These are phyloP conservation scores for Piromyces finnis DNA, from an alignment of 192 early-diverging fungal species.

Conservation along the genomic window DNA sequence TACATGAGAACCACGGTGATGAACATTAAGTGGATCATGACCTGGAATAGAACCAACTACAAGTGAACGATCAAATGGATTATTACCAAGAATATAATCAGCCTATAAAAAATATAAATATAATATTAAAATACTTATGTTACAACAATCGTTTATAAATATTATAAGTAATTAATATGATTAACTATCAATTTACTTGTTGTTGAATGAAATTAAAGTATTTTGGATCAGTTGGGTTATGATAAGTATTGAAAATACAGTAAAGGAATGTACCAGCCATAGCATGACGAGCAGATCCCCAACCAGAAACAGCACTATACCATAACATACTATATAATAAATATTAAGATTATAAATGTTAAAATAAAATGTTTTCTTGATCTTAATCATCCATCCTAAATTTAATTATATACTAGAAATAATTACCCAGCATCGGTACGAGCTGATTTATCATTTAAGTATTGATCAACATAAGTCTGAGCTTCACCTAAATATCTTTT, in stretches of 20 bases:
- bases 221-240: constrained; percentile 1
- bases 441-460: background rate
- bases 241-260: background rate
- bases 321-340: background rate
- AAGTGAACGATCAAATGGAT: constrained; percentile 30
- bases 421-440: background rate
- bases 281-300: background rate
- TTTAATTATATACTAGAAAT: too few species aligned
- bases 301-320: background rate
- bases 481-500: background rate
- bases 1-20: constrained; percentile 32
- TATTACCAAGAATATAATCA: constrained; percentile 30
- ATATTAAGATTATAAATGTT: too few species aligned
- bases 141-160: too few species aligned
- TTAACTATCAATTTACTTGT: too few species aligned
- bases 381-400: too few species aligned
- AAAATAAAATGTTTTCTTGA: too few species aligned
- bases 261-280: background rate
- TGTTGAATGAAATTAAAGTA: background rate
- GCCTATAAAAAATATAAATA: too few species aligned
- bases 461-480: background rate
- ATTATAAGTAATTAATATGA: too few species aligned
- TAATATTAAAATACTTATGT: too few species aligned
- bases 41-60: constrained; percentile 14
- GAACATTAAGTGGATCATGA: constrained; percentile 29